Conservation (phyloP, 352 stramenopile genomes). For the Stephanocyclus meneghinianus region DNA sequence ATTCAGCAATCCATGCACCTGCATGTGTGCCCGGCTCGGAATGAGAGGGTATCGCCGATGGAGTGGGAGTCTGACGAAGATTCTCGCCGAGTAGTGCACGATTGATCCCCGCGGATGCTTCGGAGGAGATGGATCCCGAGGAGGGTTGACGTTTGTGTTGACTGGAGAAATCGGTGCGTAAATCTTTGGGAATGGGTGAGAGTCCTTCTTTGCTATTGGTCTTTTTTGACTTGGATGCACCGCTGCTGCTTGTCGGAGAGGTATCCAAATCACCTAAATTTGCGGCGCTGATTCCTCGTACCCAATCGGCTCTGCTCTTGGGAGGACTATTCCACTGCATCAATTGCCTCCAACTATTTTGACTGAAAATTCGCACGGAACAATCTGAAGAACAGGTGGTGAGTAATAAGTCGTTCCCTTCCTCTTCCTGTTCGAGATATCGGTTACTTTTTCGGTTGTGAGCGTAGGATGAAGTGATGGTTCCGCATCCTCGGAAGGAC, state of each 20-base stretch:
- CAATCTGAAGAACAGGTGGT: conserved; percentile 69
- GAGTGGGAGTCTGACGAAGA: conserved; percentile 23
- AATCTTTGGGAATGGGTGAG: conserved; percentile 44
- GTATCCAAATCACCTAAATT: conserved; percentile 82
- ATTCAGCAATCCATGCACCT: conserved; percentile 80
- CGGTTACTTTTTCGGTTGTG: conserved; percentile 29
- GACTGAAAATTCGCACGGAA: conserved; percentile 74
- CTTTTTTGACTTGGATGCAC: background rate
- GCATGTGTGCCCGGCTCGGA: conserved; percentile 63
- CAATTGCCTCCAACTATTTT: conserved; percentile 77
- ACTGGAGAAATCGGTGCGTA: conserved; percentile 1
- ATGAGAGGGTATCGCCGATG: conserved; percentile 11
- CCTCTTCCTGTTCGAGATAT: conserved; percentile 25
- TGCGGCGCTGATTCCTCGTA: conserved; percentile 68
- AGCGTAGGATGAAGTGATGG: conserved; percentile 47
- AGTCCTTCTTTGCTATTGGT: conserved; percentile 14
- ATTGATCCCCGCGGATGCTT: conserved; percentile 44
- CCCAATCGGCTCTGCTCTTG: conserved; percentile 74
- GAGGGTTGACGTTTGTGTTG: conserved; percentile 10
- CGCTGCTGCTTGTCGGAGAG: background rate
- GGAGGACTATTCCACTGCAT: conserved; percentile 76
- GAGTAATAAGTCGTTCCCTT: conserved; percentile 79
- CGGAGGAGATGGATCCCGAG: conserved; percentile 23
- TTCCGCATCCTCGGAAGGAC: conserved; percentile 72
- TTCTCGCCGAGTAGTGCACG: conserved; percentile 14